phyloP scores from a whole-genome alignment of 495 filamentous ascomycete genomes.

The Ramalina intermedia region DNA sequence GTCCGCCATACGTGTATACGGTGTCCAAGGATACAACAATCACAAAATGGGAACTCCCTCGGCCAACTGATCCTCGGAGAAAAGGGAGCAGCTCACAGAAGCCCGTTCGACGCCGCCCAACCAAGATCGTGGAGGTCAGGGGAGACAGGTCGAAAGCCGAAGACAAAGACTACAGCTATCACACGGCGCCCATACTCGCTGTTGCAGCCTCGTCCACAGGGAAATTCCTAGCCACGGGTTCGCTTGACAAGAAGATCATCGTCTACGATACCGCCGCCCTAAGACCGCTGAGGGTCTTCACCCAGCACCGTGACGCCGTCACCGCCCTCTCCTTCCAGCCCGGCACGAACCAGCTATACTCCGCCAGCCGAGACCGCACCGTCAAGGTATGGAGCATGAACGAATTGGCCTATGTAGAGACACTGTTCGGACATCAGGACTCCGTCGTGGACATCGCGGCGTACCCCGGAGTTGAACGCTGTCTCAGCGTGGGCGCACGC shows the following conservation, averaged over 20 bases:
- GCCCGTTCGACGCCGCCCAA: constrained; percentile 55
- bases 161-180: constrained; percentile 54
- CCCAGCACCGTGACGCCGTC: constrained; percentile 81
- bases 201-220: constrained; percentile 81
- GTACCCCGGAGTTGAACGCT: constrained; percentile 61
- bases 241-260: constrained; percentile 63
- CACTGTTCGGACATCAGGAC: constrained; percentile 91
- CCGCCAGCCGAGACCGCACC: constrained; percentile 73
- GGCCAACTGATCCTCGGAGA: constrained; percentile 26
- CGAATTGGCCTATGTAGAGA: constrained; percentile 81
- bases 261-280: constrained; percentile 56
- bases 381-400: constrained; percentile 79
- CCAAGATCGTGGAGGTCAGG: constrained; percentile 47
- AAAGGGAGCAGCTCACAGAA: constrained; percentile 47
- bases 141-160: constrained; percentile 42
- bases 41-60: constrained; percentile 69
- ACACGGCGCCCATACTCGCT: constrained; percentile 59
- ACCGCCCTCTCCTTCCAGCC: constrained; percentile 71
- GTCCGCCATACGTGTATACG: constrained; percentile 68
- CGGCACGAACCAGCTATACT: constrained; percentile 86
- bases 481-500: constrained; percentile 75
- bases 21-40: constrained; percentile 72
- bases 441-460: constrained; percentile 70
- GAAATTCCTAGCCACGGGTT: constrained; percentile 81
- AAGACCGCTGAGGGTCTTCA: constrained; percentile 65